Evolutionary conservation across 352 stramenopile genomes (phyloP).

Genomic region (Pythium scleroteichum): DNA sequence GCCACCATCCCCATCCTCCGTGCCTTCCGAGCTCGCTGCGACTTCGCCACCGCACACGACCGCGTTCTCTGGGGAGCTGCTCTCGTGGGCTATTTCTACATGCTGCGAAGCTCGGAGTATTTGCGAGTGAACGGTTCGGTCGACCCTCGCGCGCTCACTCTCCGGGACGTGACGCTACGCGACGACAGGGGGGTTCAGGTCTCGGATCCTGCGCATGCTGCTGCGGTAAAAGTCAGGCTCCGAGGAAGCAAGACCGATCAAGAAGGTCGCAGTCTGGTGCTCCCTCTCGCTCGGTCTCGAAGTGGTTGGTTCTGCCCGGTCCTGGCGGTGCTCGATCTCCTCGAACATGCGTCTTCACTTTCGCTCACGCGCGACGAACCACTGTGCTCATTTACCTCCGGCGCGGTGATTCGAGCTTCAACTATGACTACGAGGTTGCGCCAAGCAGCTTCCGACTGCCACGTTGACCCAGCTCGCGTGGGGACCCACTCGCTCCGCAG

Average conservation of each 20-base stretch:
- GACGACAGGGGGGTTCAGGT: no score
- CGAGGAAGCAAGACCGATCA: conserved; percentile 34
- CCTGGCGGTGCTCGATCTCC: background rate
- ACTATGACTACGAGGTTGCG: background rate
- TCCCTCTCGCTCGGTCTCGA: background rate
- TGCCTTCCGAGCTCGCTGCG: conserved; percentile 10
- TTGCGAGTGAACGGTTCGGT: conserved; percentile 13
- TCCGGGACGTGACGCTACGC: conserved; percentile 5
- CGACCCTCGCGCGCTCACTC: conserved; percentile 2
- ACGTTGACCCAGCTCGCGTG: background rate
- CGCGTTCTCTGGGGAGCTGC: conserved; percentile 34
- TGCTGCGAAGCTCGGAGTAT: conserved; percentile 16
- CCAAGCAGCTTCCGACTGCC: background rate
- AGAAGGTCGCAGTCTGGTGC: background rate
- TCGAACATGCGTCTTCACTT: background rate
- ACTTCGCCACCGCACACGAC: conserved; percentile 30
- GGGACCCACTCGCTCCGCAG: conserved; percentile 13
- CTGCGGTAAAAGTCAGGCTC: background rate
- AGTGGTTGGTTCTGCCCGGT: conserved; percentile 6
- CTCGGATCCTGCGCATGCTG: background rate
- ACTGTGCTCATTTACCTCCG: no score
- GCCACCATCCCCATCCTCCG: conserved; percentile 27
- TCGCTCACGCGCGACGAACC: no score
- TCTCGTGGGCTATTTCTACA: conserved; percentile 19
- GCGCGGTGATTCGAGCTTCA: background rate